Base-by-base conservation (phyloP, 2,329 filamentous ascomycete species). In the Aspergillus aculeatinus region DNA sequence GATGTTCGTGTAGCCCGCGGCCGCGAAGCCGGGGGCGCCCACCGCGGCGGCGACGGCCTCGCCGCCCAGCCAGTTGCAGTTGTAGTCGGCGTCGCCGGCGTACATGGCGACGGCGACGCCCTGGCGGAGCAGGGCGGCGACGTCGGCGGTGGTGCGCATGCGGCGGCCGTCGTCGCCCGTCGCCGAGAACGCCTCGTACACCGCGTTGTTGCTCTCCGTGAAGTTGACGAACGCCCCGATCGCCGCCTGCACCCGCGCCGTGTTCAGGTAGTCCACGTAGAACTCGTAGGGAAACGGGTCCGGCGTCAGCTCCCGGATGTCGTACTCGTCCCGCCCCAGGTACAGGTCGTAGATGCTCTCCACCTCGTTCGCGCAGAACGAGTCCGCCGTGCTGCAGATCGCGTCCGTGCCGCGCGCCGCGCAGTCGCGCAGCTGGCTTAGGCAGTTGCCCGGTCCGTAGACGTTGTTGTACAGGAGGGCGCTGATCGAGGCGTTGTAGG, bases 51-150 rank as follows among this genome's bases (percentile, higher is more conserved):
- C 23, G 12, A 59, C 57, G 31, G 57, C 57, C 33, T 59, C 51
- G 4, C 57, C 57, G 11, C 57, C 57, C 14, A 59, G 57, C 57
- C 57, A 59, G 47, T 59, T 59, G 48, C 57, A 59, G 47, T 59
- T 59, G 51, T 55, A 59, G 48, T 59, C 57, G 2, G 57, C 57
- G 48, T 59, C 57, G 2, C 57, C 53, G 42, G 53, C 51, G 21
- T 55, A 55, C 57, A 59, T 59, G 16, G 42, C 57, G 4, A 59
- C 57, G 3, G 57, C 51, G 39, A 59, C 57, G 25, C 42, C 42
- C 35, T 59, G 57, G 7, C 48, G 16, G 5, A 59, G 44, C n/a
- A 59, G 51, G 19, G 54, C 54, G 29, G 44, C 51, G 9, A 59
- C 27, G 25, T 55, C 53, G 3, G 33, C 25, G 27, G 44, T 59